phyloP scores from a whole-genome alignment of 352 stramenopile genomes.

The Phytopythium delawarense region DNA sequence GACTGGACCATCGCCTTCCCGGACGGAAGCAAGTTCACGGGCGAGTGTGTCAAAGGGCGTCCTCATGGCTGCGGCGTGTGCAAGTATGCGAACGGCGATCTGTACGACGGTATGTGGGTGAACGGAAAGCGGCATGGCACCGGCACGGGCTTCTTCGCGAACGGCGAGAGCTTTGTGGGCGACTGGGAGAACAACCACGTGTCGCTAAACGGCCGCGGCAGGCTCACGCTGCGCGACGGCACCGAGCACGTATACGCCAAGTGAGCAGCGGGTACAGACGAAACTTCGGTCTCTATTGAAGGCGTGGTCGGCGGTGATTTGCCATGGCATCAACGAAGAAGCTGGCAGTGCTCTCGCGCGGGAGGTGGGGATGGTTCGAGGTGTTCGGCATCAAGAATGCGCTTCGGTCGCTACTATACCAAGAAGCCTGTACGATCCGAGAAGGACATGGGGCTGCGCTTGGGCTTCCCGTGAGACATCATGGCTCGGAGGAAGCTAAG shows the following conservation, averaged over 20 bases:
- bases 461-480: not conserved
- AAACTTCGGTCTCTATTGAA: not conserved
- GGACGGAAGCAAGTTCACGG: conserved; percentile 72
- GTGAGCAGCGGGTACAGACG: conserved; percentile 8
- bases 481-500: not conserved
- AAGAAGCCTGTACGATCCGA: not conserved
- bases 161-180: conserved; percentile 67
- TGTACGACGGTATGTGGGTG: conserved; percentile 84
- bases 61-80: conserved; percentile 69
- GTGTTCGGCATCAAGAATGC: not conserved
- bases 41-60: conserved; percentile 51
- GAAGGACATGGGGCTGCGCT: not conserved
- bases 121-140: conserved; percentile 70
- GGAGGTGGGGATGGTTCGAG: not conserved
- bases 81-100: conserved; percentile 79
- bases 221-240: conserved; percentile 64
- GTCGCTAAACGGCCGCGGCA: conserved; percentile 62
- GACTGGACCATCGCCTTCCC: conserved; percentile 80
- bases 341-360: not conserved
- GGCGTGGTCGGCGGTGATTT: not conserved
- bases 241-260: conserved; percentile 67
- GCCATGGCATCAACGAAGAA: not conserved
- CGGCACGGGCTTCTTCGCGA: conserved; percentile 67
- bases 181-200: conserved; percentile 84
- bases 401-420: not conserved